Evolutionary conservation across 305 asterid species (phyloP), one percentile per base, ranked within the genome.

Genomic region (Solanum hybrid): DNA sequence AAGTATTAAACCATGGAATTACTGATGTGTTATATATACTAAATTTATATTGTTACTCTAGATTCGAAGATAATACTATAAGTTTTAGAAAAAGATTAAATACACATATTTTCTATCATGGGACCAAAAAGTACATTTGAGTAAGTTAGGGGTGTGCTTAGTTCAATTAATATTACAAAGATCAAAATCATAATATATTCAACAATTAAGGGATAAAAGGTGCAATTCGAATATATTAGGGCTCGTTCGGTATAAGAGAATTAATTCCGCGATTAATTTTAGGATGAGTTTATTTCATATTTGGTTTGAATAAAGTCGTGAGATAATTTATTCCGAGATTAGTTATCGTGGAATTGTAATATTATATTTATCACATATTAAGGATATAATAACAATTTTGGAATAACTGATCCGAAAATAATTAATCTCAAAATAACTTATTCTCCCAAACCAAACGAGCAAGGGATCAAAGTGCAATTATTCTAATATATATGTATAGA

Each of bases 251-350:
- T 56, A 17, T 3, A 56, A 3, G 10, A 17, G 69, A 56, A 56
- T 7, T 56, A 17, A 56, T 56, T 3, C 0, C 0, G 5, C 2
- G 10, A 56, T 56, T 17, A 56, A 56, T 17, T 56, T 56, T 56
- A 56, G 24, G 1, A 56, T 20, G 69, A 56, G 5, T 56, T 56
- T 56, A 56, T 56, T 0, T 0, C 24, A 56, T 17, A 0, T 56
- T 56, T 56, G 24, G 0, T 56, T 56, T 2, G 0, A 20, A 56
- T 56, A 20, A 20, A 20, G 0, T 56, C 22, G 0, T 0, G 4
- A 51, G 7, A 14, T 51, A 51, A 51, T 16, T 51, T 56, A 17
- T 51, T 7, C 0, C 0, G 26, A 20, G 2, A 60, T 60, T 60
- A 60, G 5, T 60, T 20, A 60, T 20, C 0, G 0, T 60, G 3